These are phyloP conservation scores for Boletus rubropictus DNA, from an alignment of 768 basidiomycete species.

Conservation along the genomic window DNA sequence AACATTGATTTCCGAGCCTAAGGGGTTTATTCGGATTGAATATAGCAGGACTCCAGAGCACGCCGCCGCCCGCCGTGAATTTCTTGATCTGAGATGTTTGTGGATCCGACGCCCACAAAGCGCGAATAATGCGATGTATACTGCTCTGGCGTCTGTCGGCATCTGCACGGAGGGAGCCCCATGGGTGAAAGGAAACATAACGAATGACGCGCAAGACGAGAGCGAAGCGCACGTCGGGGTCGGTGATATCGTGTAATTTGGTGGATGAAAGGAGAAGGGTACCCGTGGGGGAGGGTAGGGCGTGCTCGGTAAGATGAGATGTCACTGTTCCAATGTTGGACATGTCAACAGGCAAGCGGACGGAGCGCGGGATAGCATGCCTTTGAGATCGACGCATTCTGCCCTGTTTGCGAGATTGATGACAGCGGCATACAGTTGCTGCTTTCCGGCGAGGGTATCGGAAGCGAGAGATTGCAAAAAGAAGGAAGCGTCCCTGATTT, in stretches of 20 bases:
- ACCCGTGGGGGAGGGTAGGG: constrained; percentile 42
- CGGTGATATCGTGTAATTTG: constrained; percentile 30
- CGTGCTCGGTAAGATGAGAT: constrained; percentile 31
- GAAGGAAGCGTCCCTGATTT: constrained; percentile 29
- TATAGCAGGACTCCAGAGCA: constrained; percentile 56
- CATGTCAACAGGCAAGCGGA: neutral
- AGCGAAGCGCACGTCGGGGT: constrained; percentile 34
- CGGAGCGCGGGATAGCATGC: constrained; percentile 22
- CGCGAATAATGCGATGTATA: constrained; percentile 42
- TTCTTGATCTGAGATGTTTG: constrained; percentile 18
- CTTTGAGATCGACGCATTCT: constrained; percentile 42
- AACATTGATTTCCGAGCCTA: constrained; percentile 13
- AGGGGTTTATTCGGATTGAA: constrained; percentile 24
- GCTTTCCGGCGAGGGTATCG: constrained; percentile 29
- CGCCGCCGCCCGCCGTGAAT: constrained; percentile 57
- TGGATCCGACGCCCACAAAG: constrained; percentile 41
- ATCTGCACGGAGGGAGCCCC: constrained; percentile 67
- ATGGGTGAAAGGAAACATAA: constrained; percentile 66
- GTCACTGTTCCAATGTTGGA: constrained; percentile 35
- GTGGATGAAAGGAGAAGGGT: constrained; percentile 44
- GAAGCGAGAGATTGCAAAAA: constrained; percentile 30
- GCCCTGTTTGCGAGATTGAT: constrained; percentile 32
- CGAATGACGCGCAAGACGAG: constrained; percentile 56
- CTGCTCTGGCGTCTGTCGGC: constrained; percentile 45
- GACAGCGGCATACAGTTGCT: constrained; percentile 37